phyloP scores from a whole-genome alignment of 2,329 filamentous ascomycete genomes.

The Teratosphaeria epicoccoides region DNA sequence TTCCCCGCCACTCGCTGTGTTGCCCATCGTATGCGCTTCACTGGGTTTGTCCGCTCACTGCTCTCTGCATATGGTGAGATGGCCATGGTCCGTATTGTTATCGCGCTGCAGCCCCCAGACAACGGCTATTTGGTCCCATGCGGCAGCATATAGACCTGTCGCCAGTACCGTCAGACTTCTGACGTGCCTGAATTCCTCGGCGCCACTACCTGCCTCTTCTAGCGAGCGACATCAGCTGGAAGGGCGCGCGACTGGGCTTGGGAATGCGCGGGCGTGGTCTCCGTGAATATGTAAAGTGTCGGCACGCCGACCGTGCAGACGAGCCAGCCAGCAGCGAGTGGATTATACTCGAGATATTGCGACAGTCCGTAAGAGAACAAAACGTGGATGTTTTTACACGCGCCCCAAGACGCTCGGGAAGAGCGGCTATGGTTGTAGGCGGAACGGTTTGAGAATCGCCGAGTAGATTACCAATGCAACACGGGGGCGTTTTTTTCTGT shows the following conservation, averaged over 20 bases:
- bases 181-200: not conserved
- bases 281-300: not conserved
- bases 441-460: not conserved
- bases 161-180: not conserved
- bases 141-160: not conserved
- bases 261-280: not conserved
- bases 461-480: not conserved
- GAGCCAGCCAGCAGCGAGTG: not conserved
- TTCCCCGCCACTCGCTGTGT: slow-evolving; percentile 75
- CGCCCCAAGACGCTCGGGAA: not conserved
- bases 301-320: not conserved
- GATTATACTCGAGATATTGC: not conserved
- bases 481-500: not conserved
- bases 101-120: not conserved
- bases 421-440: not conserved
- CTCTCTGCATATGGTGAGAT: slow-evolving; percentile 20
- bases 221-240: not conserved
- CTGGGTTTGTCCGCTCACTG: slow-evolving; percentile 43
- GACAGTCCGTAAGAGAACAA: not conserved
- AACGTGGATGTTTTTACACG: not conserved
- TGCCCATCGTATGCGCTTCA: slow-evolving; percentile 82
- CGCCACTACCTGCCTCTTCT: slow-evolving; percentile 1
- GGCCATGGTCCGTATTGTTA: not conserved
- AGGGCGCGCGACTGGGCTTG: not conserved
- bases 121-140: not conserved